A percentile compares a stretch with the other conserved stretches of the same genome.
phyloP scores from a whole-genome alignment of 768 basidiomycete species.

The Amanita muscaria region DNA sequence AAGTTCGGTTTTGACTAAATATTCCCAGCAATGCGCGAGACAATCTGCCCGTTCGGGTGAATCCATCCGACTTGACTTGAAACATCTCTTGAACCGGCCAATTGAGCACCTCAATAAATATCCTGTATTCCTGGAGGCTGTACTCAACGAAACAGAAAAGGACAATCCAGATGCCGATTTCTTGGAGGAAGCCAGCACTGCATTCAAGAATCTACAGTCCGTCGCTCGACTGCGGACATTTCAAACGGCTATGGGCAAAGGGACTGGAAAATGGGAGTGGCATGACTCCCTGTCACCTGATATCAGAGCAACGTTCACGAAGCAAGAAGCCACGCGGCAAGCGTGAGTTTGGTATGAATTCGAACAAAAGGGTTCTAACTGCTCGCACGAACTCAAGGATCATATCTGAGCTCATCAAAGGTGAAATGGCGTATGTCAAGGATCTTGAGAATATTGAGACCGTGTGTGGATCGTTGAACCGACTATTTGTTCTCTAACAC shows the following conservation, averaged over 20 bases:
- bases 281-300: conserved; percentile 73
- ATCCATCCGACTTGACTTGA: conserved; percentile 51
- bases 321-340: conserved; percentile 77
- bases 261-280: conserved; percentile 84
- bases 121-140: conserved; percentile 78
- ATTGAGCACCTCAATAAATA: conserved; percentile 84
- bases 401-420: conserved; percentile 92
- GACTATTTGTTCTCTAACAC: background rate
- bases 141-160: conserved; percentile 70
- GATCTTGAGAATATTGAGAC: conserved; percentile 83
- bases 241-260: conserved; percentile 82
- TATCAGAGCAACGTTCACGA: conserved; percentile 45
- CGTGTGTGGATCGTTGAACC: conserved; percentile 32
- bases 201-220: conserved; percentile 74
- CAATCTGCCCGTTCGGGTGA: conserved; percentile 27
- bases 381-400: conserved; percentile 36
- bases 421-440: conserved; percentile 92
- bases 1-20: background rate
- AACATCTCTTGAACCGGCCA: conserved; percentile 71
- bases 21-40: conserved; percentile 34
- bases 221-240: conserved; percentile 84
- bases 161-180: conserved; percentile 82
- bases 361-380: background rate
- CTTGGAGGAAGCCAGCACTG: conserved; percentile 66
- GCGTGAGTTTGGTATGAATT: conserved; percentile 34